Evolutionary conservation across 2,329 filamentous ascomycete genomes (phyloP).

Genomic region (Phialemoniopsis sp.): DNA sequence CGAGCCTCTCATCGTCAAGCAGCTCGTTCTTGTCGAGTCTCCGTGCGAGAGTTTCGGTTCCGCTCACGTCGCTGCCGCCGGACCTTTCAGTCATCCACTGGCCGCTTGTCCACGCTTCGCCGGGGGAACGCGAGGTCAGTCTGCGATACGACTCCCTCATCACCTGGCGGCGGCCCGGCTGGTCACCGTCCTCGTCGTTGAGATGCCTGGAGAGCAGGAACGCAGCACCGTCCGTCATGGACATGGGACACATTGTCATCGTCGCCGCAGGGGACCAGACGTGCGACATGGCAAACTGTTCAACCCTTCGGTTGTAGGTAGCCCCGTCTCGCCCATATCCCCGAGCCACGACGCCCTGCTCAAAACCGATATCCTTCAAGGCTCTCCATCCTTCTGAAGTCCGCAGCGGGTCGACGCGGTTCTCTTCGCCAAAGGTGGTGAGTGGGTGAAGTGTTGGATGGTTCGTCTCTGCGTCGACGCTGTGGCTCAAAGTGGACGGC

Average conservation of each 20-base stretch:
- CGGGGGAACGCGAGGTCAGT: conserved; percentile 37
- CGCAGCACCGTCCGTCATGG: conserved; percentile 48
- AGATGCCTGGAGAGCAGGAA: conserved; percentile 23
- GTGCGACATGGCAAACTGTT: too few relatives aligned
- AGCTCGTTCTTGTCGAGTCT: conserved; percentile 10
- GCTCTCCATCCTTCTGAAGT: too few relatives aligned
- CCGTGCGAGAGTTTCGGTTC: conserved; percentile 49
- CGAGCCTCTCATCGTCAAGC: conserved; percentile 13
- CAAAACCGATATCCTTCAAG: too few relatives aligned
- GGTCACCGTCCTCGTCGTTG: conserved; percentile 8
- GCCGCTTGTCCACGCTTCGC: conserved; percentile 50
- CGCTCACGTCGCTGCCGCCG: conserved; percentile 53
- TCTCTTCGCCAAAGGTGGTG: too few relatives aligned
- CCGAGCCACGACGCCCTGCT: too few relatives aligned
- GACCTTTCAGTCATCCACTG: conserved; percentile 62
- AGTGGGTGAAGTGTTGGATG: too few relatives aligned
- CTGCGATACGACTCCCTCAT: conserved; percentile 33
- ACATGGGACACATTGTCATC: conserved; percentile 44
- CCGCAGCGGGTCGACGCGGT: too few relatives aligned
- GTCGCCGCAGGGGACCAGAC: conserved; percentile 14
- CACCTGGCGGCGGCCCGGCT: conserved; percentile 17
- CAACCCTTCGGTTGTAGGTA: too few relatives aligned
- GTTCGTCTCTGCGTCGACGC: too few relatives aligned
- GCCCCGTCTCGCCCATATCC: too few relatives aligned
- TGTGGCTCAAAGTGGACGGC: too few relatives aligned